Percentiles rank a stretch among this genome's conserved stretches.
Conservation (phyloP, 1,139 yeast genomes). For the Suhomyces guaymorum region DNA sequence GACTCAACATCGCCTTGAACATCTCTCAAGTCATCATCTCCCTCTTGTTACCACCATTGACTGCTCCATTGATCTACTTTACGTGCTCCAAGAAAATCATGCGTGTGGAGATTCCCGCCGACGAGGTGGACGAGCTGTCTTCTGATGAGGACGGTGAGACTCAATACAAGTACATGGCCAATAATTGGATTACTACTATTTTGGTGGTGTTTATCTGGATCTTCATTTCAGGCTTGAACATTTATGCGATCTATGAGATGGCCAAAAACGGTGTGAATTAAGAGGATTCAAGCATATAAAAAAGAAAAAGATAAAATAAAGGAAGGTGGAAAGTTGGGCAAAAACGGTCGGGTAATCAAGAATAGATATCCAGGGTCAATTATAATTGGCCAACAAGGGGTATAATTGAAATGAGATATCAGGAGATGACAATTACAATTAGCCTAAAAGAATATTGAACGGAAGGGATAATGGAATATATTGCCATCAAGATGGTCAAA, state of each 20-base stretch:
- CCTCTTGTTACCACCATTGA: conserved; percentile 67
- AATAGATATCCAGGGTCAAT: no score
- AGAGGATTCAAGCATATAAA: background rate
- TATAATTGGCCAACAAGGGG: no score
- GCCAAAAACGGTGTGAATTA: conserved; percentile 44
- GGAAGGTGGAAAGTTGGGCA: no score
- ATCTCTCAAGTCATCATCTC: conserved; percentile 75
- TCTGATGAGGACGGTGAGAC: no score
- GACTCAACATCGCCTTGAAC: conserved; percentile 67
- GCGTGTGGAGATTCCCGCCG: conserved; percentile 45
- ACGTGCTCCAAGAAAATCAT: conserved; percentile 61
- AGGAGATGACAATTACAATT: no score
- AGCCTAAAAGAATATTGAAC: no score
- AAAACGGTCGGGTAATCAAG: no score
- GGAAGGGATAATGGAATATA: no score
- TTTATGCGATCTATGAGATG: conserved; percentile 68
- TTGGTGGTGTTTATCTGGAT: conserved; percentile 58
- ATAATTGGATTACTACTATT: conserved; percentile 57
- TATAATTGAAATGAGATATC: no score
- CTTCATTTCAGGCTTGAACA: conserved; percentile 62
- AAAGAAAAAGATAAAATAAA: no score
- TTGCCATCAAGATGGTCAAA: no score
- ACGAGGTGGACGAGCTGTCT: no score
- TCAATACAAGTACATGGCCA: conserved; percentile 55
- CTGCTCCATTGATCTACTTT: conserved; percentile 74